A percentile compares a stretch with the other conserved stretches of the same genome.
Conservation (phyloP, 208 protist genomes). For the Trypanosoma vivax region DNA sequence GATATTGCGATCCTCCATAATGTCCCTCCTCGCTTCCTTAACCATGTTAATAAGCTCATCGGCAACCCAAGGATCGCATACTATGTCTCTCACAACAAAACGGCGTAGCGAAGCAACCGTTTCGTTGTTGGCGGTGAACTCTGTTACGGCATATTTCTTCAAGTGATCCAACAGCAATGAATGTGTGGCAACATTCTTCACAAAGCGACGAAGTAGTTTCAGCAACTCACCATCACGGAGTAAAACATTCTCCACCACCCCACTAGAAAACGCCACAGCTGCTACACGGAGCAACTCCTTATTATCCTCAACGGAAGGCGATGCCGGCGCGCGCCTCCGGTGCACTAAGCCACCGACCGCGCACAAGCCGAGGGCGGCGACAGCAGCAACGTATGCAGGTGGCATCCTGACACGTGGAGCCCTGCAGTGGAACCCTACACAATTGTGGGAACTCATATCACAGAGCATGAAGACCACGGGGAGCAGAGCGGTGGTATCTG, state of each 20-base stretch:
- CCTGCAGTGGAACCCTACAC: too few relatives aligned
- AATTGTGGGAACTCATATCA: too few relatives aligned
- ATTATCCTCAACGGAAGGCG: slow-evolving; percentile 24
- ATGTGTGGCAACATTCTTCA: slow-evolving; percentile 49
- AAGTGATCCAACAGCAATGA: slow-evolving; percentile 38
- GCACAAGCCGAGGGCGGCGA: slow-evolving; percentile 41
- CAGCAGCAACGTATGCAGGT: too few relatives aligned
- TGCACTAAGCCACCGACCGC: slow-evolving; percentile 50
- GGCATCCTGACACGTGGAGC: too few relatives aligned
- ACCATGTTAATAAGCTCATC: slow-evolving; percentile 74
- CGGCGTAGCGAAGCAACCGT: slow-evolving; percentile 42
- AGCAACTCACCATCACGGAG: slow-evolving; percentile 33
- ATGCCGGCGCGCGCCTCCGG: slow-evolving; percentile 13
- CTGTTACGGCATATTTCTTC: slow-evolving; percentile 45
- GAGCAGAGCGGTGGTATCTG: too few relatives aligned
- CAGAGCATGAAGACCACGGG: too few relatives aligned
- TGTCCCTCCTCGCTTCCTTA: slow-evolving; percentile 33
- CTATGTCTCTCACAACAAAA: slow-evolving; percentile 68
- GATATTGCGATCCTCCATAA: slow-evolving; percentile 46
- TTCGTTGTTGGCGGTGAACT: slow-evolving; percentile 50
- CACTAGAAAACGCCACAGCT: slow-evolving; percentile 66
- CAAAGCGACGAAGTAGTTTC: slow-evolving; percentile 36
- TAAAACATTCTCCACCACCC: slow-evolving; percentile 52
- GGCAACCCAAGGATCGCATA: slow-evolving; percentile 71
- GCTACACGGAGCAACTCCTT: slow-evolving; percentile 61